These are phyloP conservation scores for Starmera quercuum DNA, from an alignment of 805 yeast genomes.

Conservation along the genomic window DNA sequence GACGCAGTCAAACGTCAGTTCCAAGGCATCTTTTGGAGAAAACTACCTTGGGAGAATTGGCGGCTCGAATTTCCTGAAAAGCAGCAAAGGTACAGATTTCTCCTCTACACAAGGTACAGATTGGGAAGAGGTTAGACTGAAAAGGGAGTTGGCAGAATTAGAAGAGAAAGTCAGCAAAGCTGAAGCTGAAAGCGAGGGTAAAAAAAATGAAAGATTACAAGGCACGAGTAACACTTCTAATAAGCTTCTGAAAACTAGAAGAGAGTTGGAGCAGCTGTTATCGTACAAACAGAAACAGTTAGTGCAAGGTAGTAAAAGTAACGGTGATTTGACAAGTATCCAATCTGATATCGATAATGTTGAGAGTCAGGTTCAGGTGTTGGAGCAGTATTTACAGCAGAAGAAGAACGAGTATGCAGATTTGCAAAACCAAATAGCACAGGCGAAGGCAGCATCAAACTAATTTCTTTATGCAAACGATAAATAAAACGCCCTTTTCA, in stretches of 20 bases:
- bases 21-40: conserved; percentile 41
- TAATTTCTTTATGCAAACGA: no score
- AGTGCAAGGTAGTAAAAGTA: conserved; percentile 23
- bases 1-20: conserved; percentile 11
- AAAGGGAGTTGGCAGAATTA: conserved; percentile 68
- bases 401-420: conserved; percentile 54
- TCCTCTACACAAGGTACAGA: conserved; percentile 66
- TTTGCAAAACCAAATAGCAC: conserved; percentile 35
- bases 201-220: conserved; percentile 22
- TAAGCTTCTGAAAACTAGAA: conserved; percentile 29
- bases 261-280: conserved; percentile 77
- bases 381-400: conserved; percentile 58
- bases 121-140: conserved; percentile 86
- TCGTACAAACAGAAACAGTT: conserved; percentile 67
- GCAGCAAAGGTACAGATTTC: conserved; percentile 58
- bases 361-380: conserved; percentile 65
- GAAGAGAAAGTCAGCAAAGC: conserved; percentile 60
- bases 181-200: conserved; percentile 35
- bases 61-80: conserved; percentile 24
- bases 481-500: no score
- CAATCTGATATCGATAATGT: conserved; percentile 59
- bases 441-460: neutral
- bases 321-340: conserved; percentile 39
- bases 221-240: conserved; percentile 18
- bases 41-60: conserved; percentile 52